Evolutionary conservation across 345 rosid genomes (phyloP), one percentile per base, ranked within the genome.

Genomic region (Eutrema heterophyllum): DNA sequence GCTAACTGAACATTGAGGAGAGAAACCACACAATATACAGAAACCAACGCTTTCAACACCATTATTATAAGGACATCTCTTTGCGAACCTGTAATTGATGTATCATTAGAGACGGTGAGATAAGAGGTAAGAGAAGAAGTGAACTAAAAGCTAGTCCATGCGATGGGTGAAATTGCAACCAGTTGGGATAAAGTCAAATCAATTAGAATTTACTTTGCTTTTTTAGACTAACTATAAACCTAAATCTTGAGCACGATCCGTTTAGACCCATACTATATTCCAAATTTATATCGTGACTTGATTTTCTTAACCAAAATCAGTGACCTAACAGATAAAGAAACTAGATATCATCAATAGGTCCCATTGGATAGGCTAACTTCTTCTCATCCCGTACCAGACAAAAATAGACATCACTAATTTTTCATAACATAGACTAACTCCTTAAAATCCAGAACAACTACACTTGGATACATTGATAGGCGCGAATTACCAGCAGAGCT

Each of bases 41-140:
- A 67, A 21, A 84, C 58, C 55, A 86, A 65, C 66, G 77, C 76
- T 71, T 76, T 81, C 78, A 84, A 72, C 80, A 77, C 74, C 65
- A 64, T 45, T 67, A 69, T 54, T 24, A 52, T 21, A 21, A 1
- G 39, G 14, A 59, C 43, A 33, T 35, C 53, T 67, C 59, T 61
- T 35, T 30, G 64, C 4, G 13, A 54, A 53, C 66, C 70, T 78
- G 52, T 45, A 52, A 66, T 30, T 44, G 46, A 50, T 38, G 73
- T 35, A 32, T 39, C 26, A 64, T 40, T 24, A 74, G 38, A 48
- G 59, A 73, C 18, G 55, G 14, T n/a, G 61, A 60, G 68, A 56
- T 24, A 52, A 9, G 18, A 30, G 55, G 16, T 10, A 24, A 52
- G 11, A 14, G 2, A 29, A 38, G 33, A 61, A 73, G 12, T 60